Percentiles rank a stretch among this genome's conserved stretches.
phyloP scores from a whole-genome alignment of 1,284 basidiomycete species.

The Pseudozyma hubeiensis region DNA sequence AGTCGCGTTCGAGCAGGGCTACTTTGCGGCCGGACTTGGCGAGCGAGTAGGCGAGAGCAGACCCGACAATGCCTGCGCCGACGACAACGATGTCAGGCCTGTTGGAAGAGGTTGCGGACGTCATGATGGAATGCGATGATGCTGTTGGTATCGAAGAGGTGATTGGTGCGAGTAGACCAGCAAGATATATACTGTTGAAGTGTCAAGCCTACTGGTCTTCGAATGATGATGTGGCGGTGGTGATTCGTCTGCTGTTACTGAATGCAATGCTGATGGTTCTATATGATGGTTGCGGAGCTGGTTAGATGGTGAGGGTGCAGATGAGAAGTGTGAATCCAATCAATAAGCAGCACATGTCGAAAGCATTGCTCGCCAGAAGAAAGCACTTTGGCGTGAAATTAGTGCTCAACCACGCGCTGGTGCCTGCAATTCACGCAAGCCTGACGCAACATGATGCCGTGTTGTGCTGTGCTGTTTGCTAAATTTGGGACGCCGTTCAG shows the following conservation, averaged over 20 bases:
- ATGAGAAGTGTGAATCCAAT: background rate
- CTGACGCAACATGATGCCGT: no score
- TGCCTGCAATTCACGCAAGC: slow-evolving; percentile 1
- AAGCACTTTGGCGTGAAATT: slow-evolving; percentile 10
- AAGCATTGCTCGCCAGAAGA: background rate
- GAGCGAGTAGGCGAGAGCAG: slow-evolving; percentile 63
- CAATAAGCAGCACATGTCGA: no score
- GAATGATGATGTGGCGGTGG: no score
- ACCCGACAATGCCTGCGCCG: slow-evolving; percentile 67
- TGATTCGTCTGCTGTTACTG: no score
- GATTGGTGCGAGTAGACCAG: slow-evolving; percentile 18
- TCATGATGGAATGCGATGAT: slow-evolving; percentile 2
- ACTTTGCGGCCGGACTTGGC: slow-evolving; percentile 71
- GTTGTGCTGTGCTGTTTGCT: no score
- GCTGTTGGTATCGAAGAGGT: background rate
- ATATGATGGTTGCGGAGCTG: no score
- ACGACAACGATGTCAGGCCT: slow-evolving; percentile 60
- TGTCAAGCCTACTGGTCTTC: slow-evolving; percentile 25
- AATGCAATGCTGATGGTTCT: background rate
- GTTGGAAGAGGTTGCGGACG: slow-evolving; percentile 1
- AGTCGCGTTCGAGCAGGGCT: slow-evolving; percentile 74
- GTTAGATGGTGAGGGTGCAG: background rate
- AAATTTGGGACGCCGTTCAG: no score
- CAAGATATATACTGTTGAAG: slow-evolving; percentile 5
- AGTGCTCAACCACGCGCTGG: slow-evolving; percentile 13